Evolutionary conservation across 1,284 basidiomycete species (phyloP).

Genomic region (Wolfiporia cocos): DNA sequence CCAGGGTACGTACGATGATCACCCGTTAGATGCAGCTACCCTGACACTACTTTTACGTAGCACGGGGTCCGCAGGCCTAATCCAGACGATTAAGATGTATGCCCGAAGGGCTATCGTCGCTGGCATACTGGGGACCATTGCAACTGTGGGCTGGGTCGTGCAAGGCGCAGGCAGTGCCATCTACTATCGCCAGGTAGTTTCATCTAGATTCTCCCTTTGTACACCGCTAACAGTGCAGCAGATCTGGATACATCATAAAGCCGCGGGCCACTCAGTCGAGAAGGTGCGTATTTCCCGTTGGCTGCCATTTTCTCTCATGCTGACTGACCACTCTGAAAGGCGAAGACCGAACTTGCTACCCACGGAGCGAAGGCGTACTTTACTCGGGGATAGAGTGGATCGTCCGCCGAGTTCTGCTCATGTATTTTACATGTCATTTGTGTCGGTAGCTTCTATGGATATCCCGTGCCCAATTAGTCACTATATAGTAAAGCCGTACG

Average conservation of each 20-base stretch:
- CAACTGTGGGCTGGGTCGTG: conserved; percentile 83
- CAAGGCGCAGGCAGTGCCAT: conserved; percentile 82
- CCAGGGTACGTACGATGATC: conserved; percentile 45
- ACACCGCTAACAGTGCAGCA: conserved; percentile 25
- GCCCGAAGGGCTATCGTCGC: conserved; percentile 59
- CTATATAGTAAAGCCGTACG: too few relatives aligned
- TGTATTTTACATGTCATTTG: too few relatives aligned
- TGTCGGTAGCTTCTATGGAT: not conserved
- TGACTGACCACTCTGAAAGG: conserved; percentile 38
- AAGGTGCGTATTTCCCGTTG: too few relatives aligned
- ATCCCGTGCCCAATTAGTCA: too few relatives aligned
- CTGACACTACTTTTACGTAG: conserved; percentile 33
- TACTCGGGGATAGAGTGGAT: conserved; percentile 53
- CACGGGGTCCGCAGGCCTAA: conserved; percentile 93
- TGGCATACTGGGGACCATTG: conserved; percentile 72
- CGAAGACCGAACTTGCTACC: conserved; percentile 78
- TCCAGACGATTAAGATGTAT: conserved; percentile 84
- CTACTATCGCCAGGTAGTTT: conserved; percentile 69
- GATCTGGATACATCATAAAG: conserved; percentile 83
- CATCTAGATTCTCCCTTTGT: not conserved
- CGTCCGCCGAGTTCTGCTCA: not conserved
- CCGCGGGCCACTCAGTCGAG: conserved; percentile 78
- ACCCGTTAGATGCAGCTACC: not conserved
- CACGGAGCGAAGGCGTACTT: conserved; percentile 89
- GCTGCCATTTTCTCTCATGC: too few relatives aligned